phyloP scores from a whole-genome alignment of 179 eudicot species.

The Silene noctiflora region DNA sequence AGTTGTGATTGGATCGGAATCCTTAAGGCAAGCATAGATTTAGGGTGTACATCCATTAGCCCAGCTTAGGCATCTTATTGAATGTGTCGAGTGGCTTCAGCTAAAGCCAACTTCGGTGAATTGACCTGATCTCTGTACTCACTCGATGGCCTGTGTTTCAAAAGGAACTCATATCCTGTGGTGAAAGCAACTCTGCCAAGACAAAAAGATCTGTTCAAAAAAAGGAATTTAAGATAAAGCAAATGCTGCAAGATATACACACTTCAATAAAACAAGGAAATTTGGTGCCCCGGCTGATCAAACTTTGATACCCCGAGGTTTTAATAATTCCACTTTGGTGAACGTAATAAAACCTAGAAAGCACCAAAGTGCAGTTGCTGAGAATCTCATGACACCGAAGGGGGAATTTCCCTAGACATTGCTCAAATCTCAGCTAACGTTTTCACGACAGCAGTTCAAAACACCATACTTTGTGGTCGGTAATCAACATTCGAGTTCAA shows the following conservation, averaged over 20 bases:
- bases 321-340: too few relatives aligned
- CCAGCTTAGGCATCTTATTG: slow-evolving; percentile 26
- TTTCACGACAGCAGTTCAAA: too few relatives aligned
- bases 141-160: slow-evolving; percentile 31
- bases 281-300: neutral
- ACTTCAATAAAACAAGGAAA: neutral
- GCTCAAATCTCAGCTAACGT: too few relatives aligned
- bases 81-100: slow-evolving; percentile 25
- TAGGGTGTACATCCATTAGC: slow-evolving; percentile 26
- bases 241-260: neutral
- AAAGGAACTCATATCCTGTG: slow-evolving; percentile 25
- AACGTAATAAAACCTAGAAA: too few relatives aligned
- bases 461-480: too few relatives aligned
- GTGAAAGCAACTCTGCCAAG: slow-evolving; percentile 26
- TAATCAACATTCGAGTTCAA: too few relatives aligned
- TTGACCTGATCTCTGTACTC: slow-evolving; percentile 22
- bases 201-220: neutral
- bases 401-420: too few relatives aligned
- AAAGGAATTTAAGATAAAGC: neutral
- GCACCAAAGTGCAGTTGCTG: too few relatives aligned
- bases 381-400: too few relatives aligned
- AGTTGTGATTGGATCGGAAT: slow-evolving; percentile 27
- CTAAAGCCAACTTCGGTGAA: slow-evolving; percentile 26
- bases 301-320: too few relatives aligned
- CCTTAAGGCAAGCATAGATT: slow-evolving; percentile 22